Conservation (phyloP, 2,329 filamentous ascomycete genomes). For the Fusarium burgessii region DNA sequence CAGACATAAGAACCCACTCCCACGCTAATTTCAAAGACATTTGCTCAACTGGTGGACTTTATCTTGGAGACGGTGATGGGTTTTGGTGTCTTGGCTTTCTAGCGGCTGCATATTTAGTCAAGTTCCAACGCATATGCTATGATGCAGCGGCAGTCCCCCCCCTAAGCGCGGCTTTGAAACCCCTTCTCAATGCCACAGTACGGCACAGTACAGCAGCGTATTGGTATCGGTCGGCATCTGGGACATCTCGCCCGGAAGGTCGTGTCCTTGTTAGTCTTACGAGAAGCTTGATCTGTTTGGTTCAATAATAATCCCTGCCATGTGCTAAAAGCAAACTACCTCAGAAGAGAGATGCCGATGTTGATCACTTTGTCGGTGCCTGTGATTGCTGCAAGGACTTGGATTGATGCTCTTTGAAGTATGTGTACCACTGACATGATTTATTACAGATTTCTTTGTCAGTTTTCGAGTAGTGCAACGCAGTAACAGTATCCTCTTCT, state of each 20-base stretch:
- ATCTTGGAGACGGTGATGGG: slow-evolving; percentile 11
- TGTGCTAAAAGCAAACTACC: slow-evolving; percentile 25
- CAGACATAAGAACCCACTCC: slow-evolving; percentile 10
- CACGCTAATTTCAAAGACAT: slow-evolving; percentile 16
- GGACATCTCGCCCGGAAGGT: neutral
- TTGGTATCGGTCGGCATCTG: slow-evolving; percentile 14
- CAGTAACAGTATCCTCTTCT: neutral
- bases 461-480: neutral
- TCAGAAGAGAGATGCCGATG: slow-evolving; percentile 2
- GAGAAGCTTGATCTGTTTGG: slow-evolving; percentile 5
- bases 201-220: neutral
- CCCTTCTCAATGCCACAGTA: slow-evolving; percentile 8
- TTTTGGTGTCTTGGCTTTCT: slow-evolving; percentile 28
- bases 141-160: slow-evolving; percentile 13
- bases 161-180: slow-evolving; percentile 15
- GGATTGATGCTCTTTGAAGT: neutral
- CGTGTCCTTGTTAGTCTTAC: neutral
- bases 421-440: neutral
- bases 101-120: slow-evolving; percentile 10
- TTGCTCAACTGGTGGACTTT: slow-evolving; percentile 3
- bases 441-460: neutral
- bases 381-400: slow-evolving; percentile 13
- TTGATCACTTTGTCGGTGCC: slow-evolving; percentile 3
- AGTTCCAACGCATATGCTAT: neutral
- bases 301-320: slow-evolving; percentile 1